Evolutionary conservation across 805 yeast genomes (phyloP), one percentile per base, ranked within the genome.

Genomic region (Ogataea degrootiae): DNA sequence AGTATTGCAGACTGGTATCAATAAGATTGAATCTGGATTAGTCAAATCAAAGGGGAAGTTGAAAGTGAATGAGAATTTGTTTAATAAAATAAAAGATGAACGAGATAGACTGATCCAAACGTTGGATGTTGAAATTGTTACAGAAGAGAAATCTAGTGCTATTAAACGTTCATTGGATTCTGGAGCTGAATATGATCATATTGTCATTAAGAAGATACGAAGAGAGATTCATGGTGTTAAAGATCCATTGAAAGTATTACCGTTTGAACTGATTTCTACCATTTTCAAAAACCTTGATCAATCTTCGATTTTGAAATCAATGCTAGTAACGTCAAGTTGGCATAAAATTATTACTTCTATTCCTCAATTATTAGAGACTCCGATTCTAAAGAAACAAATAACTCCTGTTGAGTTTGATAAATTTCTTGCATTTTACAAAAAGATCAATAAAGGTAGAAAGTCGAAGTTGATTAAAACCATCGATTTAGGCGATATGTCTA

Each of bases 1-100:
- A 36, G 54, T 57, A 1, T 61, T 68, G 44, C 70, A 68, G 42
- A 49, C 53, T 29, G 82, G 80, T 0, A 39, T 73, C 3, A 60
- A 62, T 41, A 58, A 55, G n/a, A 67, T 77, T 7, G 66, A 65
- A 22, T 51, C 49, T 11, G 74, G 70, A 0, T 47, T 55, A 19
- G 50, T 55, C n/a, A 59, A 63, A 41, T 59, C 62, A 35, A 47
- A 50, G 15, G 43, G 31, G 6, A 45, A 53, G 4, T 50, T 72
- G 12, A 50, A 46, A 14, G 67, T 72, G 15, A 70, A 71, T 17
- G 62, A 63, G 31, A 57, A 61, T 26, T 59, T 76, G 22, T 64
- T 63, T 35, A 46, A 48, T 1, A 69, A 54, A 46, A 62, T 52
- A 61, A 53, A 44, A 50, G 31, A 21, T 2, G 54, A 57, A 37